These are phyloP conservation scores for Oryza meyeriana DNA, from an alignment of 176 grass and related monocot genomes.

Conservation along the genomic window DNA sequence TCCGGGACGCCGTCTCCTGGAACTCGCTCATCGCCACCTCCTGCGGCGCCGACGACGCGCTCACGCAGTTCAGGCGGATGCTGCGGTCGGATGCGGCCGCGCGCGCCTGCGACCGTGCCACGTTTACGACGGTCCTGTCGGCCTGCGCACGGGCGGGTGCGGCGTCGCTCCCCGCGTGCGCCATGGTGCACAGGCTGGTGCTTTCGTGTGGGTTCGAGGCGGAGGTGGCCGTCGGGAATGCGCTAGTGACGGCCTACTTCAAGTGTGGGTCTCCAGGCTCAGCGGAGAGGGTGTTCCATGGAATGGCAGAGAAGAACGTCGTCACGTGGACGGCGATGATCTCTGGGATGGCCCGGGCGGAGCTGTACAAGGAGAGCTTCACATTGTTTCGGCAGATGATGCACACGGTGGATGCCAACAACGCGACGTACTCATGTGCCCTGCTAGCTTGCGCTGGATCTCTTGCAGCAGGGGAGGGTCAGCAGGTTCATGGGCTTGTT, in stretches of 20 bases:
- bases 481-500: slow-evolving; percentile 76
- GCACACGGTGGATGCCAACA: slow-evolving; percentile 49
- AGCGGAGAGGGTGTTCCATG: slow-evolving; percentile 46
- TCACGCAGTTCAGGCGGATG: slow-evolving; percentile 60
- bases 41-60: slow-evolving; percentile 13
- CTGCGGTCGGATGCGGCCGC: not conserved
- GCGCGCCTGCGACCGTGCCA: slow-evolving; percentile 46
- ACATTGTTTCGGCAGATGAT: slow-evolving; percentile 58
- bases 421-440: slow-evolving; percentile 51
- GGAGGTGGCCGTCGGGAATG: slow-evolving; percentile 55
- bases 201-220: slow-evolving; percentile 37
- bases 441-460: slow-evolving; percentile 66
- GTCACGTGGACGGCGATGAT: slow-evolving; percentile 87
- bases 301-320: slow-evolving; percentile 58
- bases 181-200: slow-evolving; percentile 49
- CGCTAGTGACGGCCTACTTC: slow-evolving; percentile 66
- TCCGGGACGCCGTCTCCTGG: slow-evolving; percentile 78
- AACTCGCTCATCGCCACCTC: slow-evolving; percentile 66
- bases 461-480: slow-evolving; percentile 45
- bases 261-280: slow-evolving; percentile 35
- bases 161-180: slow-evolving; percentile 19
- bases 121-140: slow-evolving; percentile 67
- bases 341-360: slow-evolving; percentile 60
- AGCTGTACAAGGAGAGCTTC: slow-evolving; percentile 54
- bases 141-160: slow-evolving; percentile 33